phyloP scores from a whole-genome alignment of 2,329 filamentous ascomycete species.

The Elsinoe batatas region DNA sequence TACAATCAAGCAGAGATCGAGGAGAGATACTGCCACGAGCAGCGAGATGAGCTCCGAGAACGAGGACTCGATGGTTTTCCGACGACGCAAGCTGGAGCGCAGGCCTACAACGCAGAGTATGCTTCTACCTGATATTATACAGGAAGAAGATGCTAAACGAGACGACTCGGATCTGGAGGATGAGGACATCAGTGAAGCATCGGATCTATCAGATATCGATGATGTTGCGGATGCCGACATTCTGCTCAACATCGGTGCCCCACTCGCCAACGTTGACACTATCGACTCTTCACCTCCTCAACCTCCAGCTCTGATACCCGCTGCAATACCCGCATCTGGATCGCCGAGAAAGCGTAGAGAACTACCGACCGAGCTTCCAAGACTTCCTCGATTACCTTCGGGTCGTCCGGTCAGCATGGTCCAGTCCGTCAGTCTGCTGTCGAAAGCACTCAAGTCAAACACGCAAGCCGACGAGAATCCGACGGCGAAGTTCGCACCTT shows the following conservation, averaged over 20 bases:
- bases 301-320: constrained; percentile 35
- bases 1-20: constrained; percentile 50
- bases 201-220: constrained; percentile 45
- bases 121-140: constrained; percentile 44
- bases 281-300: constrained; percentile 32
- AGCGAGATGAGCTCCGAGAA: constrained; percentile 78
- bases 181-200: constrained; percentile 31
- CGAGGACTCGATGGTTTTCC: constrained; percentile 59
- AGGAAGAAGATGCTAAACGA: constrained; percentile 37
- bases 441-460: constrained; percentile 62
- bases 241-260: constrained; percentile 54
- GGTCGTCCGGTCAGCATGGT: constrained; percentile 62
- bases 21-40: constrained; percentile 69
- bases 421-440: constrained; percentile 60
- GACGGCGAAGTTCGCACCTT: constrained; percentile 64
- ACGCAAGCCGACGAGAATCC: constrained; percentile 60
- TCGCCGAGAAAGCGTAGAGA: constrained; percentile 56
- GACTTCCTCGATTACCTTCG: constrained; percentile 51
- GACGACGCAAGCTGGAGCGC: constrained; percentile 44
- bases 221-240: constrained; percentile 59
- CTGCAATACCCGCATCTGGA: constrained; percentile 30
- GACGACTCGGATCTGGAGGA: constrained; percentile 29
- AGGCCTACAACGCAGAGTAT: constrained; percentile 47
- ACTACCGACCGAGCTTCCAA: constrained; percentile 49
- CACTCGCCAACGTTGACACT: constrained; percentile 16